Evolutionary conservation across 2,329 filamentous ascomycete genomes (phyloP).

Genomic region (Fusarium brachygibbosum): DNA sequence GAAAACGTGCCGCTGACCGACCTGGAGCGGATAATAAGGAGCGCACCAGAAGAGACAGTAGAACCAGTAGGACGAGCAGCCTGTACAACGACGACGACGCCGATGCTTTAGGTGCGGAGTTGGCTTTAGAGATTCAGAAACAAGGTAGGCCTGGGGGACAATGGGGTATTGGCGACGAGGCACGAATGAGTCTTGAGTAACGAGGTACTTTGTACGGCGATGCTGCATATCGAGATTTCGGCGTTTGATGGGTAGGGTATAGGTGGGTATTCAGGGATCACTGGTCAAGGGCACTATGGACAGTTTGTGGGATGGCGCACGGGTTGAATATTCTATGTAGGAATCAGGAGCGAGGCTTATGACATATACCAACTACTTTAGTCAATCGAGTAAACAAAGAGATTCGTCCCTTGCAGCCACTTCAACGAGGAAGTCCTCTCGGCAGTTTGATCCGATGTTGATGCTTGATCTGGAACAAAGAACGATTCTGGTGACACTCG

Average conservation of each 20-base stretch:
- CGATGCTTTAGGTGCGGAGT: slow-evolving; percentile 58
- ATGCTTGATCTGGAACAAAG: slow-evolving; percentile 37
- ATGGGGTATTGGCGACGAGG: slow-evolving; percentile 88
- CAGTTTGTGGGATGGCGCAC: slow-evolving; percentile 28
- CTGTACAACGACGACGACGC: slow-evolving; percentile 60
- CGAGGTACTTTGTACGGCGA: slow-evolving; percentile 13
- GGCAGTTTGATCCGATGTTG: slow-evolving; percentile 11
- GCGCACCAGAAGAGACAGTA: slow-evolving; percentile 57
- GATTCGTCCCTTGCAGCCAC: not conserved
- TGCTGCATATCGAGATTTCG: slow-evolving; percentile 26
- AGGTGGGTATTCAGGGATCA: not conserved
- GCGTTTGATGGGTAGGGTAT: slow-evolving; percentile 55
- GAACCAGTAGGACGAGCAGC: slow-evolving; percentile 60
- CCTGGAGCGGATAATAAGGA: slow-evolving; percentile 54
- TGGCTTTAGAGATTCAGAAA: slow-evolving; percentile 67
- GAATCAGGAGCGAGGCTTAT: slow-evolving; percentile 21
- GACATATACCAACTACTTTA: slow-evolving; percentile 29
- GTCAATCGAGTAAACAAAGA: slow-evolving; percentile 34
- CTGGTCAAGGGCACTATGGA: not conserved
- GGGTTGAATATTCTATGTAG: slow-evolving; percentile 23
- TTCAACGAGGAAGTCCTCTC: not conserved
- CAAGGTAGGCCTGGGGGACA: slow-evolving; percentile 68
- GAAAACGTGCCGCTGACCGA: slow-evolving; percentile 58
- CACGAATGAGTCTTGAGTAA: slow-evolving; percentile 81
- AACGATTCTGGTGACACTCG: slow-evolving; percentile 33